phyloP scores from a whole-genome alignment of 202 grass and related monocot species.

The Musa balbisiana region DNA sequence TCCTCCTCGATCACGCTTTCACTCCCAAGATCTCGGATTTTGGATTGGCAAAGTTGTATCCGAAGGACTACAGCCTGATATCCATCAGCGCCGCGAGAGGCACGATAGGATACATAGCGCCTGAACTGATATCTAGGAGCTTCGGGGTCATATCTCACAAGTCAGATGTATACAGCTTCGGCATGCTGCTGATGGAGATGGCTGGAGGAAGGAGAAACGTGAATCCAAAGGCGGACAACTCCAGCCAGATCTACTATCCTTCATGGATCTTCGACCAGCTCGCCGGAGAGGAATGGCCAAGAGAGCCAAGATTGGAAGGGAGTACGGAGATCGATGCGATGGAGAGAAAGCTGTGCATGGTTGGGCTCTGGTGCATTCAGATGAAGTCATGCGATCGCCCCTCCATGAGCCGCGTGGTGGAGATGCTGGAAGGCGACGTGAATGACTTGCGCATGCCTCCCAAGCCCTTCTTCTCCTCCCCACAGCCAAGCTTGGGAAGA shows the following conservation, averaged over 20 bases:
- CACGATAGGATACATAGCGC: slow-evolving; percentile 13
- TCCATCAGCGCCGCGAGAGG: slow-evolving; percentile 30
- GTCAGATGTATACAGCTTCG: slow-evolving; percentile 5
- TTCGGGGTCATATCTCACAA: slow-evolving; percentile 34
- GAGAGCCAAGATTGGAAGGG: not conserved
- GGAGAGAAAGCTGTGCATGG: slow-evolving; percentile 45
- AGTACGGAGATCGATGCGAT: slow-evolving; percentile 27
- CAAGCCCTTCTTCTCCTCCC: not conserved
- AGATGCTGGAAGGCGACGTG: slow-evolving; percentile 37
- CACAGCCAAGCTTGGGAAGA: not conserved
- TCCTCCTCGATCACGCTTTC: slow-evolving; percentile 38
- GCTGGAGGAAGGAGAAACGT: not conserved
- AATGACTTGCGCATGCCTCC: slow-evolving; percentile 38
- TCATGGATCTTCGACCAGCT: not conserved
- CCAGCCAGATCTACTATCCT: not conserved
- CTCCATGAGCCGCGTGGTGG: slow-evolving; percentile 32
- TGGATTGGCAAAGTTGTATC: slow-evolving; percentile 49
- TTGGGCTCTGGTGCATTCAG: slow-evolving; percentile 49
- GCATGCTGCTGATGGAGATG: slow-evolving; percentile 4
- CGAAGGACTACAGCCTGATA: slow-evolving; percentile 38
- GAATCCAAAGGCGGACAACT: not conserved
- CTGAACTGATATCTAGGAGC: slow-evolving; percentile 33
- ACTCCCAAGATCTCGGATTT: slow-evolving; percentile 51
- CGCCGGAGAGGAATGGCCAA: not conserved
- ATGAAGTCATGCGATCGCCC: slow-evolving; percentile 37